Base-by-base conservation (phyloP, 2,329 filamentous ascomycete genomes). In the Sporothrix euskadiensis region DNA sequence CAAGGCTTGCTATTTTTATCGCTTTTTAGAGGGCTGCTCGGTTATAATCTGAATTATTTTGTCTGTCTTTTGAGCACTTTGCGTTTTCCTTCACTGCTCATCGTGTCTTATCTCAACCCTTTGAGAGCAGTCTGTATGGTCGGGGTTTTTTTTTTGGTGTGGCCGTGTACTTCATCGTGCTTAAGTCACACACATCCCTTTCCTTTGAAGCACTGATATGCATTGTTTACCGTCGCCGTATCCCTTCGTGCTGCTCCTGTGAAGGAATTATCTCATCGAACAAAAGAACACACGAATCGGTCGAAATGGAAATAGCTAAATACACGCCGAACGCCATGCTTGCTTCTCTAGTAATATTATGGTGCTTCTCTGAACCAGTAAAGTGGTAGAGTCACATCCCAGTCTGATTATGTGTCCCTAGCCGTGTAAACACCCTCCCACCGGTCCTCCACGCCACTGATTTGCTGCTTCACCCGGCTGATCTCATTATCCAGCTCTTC, bases 401-500 rank as follows among this genome's bases (percentile, higher is more conserved):
- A n/a, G 32, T 61, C 41, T 61, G 14, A n/a, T 14, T 26, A 56
- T 56, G 71, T 41, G 4, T 66, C 52, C 8, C 71, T 74, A 1
- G 79, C 78, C 12, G 80, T 77, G 76, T 88, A 89, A 0, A 88
- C 78, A 2, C 84, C 86, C 75, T 88, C 84, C 86, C 86, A 89
- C 44, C 83, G 80, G 73, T 85, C 81, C 75, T 95, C 92, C 4
- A 95, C 85, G 22, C 87, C 87, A 0, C 85, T 86, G 6, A 96
- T 86, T 78, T 90, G 88, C n/a, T 84, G 84, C 77, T 86, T 90
- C 14, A 94, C 82, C 39, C 84, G 85, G 75, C 90, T 88, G 76
- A 97, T 95, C 83, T 97, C 94, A 49, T 84, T 85, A 57, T 91
- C 92, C 73, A 98, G 82, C 82, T 97, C 94, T 73, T 96, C 93